Base-by-base conservation (phyloP, 805 yeast genomes). In the Candida bentonensis region DNA sequence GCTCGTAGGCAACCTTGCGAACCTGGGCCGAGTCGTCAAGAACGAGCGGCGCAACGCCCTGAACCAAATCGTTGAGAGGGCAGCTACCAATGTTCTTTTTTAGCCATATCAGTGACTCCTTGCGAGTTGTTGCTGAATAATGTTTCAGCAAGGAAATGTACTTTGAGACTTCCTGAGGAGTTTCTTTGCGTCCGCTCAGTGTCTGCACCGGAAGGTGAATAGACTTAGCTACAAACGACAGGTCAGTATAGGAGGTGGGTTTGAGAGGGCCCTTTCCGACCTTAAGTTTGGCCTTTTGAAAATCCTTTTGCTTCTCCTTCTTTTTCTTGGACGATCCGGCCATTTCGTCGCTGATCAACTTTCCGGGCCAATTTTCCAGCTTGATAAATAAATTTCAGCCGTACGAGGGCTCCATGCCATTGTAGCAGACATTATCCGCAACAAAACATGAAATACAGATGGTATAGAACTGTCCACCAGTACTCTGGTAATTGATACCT, bases 211-310 rank as follows among this genome's bases (percentile, higher is more conserved):
- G 76, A 27, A 73, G 61, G 23, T 70, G 62, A 46, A 73, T 70
- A 34, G 74, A 59, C 54, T 78, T 82, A 9, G 95, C 78, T 39
- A 72, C 74, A 63, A 89, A 89, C 0, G 94, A 80, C 0, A 95
- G 85, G 52, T 82, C 89, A 3, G 98, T 92, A 46, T 72, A 75
- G 57, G 86, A 85, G 17, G 77, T 74, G 3, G 87, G 77, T 49
- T 75, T 76, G 3, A 78, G 76, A 17, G 76, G 74, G 2, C 81
- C 67, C 61, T 92, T 92, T 46, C 98, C 98, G 26, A 92, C 96
- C 55, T 73, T 81, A 43, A 92, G 72, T 67, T 85, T 89, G 47
- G 77, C 69, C 60, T 86, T 86, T 55, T 67, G 53, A 58, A 83
- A 83, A 56, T 83, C 94, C 62, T 79, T 81, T 57, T 69, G 70